Evolutionary conservation across 192 early-diverging fungal species (phyloP).

Genomic region (Glomus cerebriforme): DNA sequence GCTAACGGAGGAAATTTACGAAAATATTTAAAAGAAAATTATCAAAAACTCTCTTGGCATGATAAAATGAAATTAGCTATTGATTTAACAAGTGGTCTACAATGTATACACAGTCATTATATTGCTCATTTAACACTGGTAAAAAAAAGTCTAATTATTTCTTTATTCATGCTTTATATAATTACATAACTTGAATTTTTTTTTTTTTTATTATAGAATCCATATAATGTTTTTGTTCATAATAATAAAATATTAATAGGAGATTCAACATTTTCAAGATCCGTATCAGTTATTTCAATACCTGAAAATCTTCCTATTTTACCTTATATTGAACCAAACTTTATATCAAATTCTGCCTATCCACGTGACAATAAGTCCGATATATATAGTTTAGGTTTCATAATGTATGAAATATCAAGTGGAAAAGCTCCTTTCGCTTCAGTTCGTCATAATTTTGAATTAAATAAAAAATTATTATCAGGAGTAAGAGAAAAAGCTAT

Average conservation of each 20-base stretch:
- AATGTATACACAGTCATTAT: background rate
- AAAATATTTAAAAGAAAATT: background rate
- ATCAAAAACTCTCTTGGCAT: background rate
- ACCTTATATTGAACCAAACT: constrained; percentile 8
- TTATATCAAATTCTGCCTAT: background rate
- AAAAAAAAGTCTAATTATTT: background rate
- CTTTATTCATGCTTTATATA: background rate
- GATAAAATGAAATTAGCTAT: background rate
- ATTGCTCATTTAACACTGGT: background rate
- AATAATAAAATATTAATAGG: background rate
- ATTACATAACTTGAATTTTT: background rate
- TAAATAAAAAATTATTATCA: constrained; percentile 27
- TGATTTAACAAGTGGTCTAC: constrained; percentile 10
- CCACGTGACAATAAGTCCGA: constrained; percentile 3
- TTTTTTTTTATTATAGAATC: background rate
- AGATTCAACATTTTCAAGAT: background rate
- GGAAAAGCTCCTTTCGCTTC: background rate
- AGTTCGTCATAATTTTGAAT: background rate
- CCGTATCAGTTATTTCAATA: background rate
- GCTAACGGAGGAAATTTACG: constrained; percentile 3
- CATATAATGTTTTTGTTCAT: background rate
- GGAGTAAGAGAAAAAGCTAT: constrained; percentile 33
- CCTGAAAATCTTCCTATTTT: background rate
- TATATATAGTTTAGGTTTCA: constrained; percentile 9
- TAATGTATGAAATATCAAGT: constrained; percentile 18